Percentiles rank a stretch among this genome's conserved stretches.
Conservation (phyloP, 106 monocot species). For the Dactylorhiza incarnata region DNA sequence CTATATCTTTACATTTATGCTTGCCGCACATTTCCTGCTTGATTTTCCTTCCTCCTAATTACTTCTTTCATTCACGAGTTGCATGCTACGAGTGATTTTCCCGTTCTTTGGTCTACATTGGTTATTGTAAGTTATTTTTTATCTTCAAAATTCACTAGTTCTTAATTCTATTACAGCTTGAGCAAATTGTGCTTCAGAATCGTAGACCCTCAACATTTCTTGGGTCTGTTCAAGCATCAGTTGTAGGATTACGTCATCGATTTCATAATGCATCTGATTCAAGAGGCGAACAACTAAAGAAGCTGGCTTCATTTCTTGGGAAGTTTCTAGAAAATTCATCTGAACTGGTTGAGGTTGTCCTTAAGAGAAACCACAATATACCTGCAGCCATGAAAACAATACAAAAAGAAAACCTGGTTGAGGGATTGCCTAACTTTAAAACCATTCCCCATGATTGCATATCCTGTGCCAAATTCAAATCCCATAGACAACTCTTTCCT, state of each 20-base stretch:
- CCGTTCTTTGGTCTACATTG: background rate
- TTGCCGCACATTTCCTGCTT: background rate
- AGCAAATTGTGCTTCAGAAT: too few species aligned
- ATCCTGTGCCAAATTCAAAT: too few species aligned
- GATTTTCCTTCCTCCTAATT: background rate
- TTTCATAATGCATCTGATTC: too few species aligned
- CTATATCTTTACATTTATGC: background rate
- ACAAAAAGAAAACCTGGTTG: too few species aligned
- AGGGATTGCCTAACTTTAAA: too few species aligned
- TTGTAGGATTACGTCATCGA: too few species aligned
- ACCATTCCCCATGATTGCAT: too few species aligned
- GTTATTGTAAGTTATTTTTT: background rate
- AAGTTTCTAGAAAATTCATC: constrained; percentile 30
- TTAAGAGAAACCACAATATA: constrained; percentile 60
- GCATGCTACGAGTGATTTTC: background rate
- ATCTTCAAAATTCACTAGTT: background rate
- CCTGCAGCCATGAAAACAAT: too few species aligned
- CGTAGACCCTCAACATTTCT: too few species aligned
- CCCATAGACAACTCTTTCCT: too few species aligned
- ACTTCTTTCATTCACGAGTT: background rate
- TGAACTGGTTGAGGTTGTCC: constrained; percentile 53
- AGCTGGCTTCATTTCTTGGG: constrained; percentile 41
- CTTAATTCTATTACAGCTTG: too few species aligned
- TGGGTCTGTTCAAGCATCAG: too few species aligned
- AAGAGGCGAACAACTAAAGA: constrained; percentile 47